Base-by-base conservation (phyloP, 163 green algal species). In the Chloromonas sp. region DNA sequence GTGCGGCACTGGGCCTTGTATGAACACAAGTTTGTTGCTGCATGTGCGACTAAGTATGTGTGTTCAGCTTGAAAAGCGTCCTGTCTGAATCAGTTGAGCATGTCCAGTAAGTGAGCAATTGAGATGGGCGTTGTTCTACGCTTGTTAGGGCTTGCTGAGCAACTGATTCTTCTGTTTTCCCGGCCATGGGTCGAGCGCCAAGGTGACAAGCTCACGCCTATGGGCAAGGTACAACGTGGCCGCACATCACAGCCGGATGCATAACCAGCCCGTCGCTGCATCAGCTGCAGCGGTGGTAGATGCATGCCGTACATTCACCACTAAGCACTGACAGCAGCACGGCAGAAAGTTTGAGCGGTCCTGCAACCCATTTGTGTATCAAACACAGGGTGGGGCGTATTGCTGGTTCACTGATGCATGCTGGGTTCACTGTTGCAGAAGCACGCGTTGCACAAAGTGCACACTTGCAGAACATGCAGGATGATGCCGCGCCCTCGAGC, bases 141-240 rank as follows among this genome's bases (percentile, higher is more conserved):
- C 66, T 76, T n/a, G 74, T 57, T 2, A 80, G 2, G 74, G 14
- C 5, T 5, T 57, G 11, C 5, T n/a, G 74, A 5, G 58, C 74
- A 80, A 2, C 66, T 76, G 66, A 8, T 76, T 76, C 66, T 76
- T 76, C 5, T 11, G 11, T 76, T 8, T 62, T 3, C 77, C 15
- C 77, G 61, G 89, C 87, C 84, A 86, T 86, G 85, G 84, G 89
- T 84, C 86, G 89, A 93, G 89, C 89, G 89, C 88, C 87, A 78
- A 70, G 85, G 86, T 85, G 89, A 77, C 59, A 85, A 91, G 88
- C 0, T 11, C 84, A 78, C 81, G 86, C 66, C 86, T 81, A 81
- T 66, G 87, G 85, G 89, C 89, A 93, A 93, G 89, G 89, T 36
- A 76, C 11, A 11, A 83, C 81, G 81, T 78, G 87, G 87, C 88